Evolutionary conservation across 2,329 filamentous ascomycete genomes (phyloP), one percentile per base, ranked within the genome.

Genomic region (Parascedosporium putredinis): DNA sequence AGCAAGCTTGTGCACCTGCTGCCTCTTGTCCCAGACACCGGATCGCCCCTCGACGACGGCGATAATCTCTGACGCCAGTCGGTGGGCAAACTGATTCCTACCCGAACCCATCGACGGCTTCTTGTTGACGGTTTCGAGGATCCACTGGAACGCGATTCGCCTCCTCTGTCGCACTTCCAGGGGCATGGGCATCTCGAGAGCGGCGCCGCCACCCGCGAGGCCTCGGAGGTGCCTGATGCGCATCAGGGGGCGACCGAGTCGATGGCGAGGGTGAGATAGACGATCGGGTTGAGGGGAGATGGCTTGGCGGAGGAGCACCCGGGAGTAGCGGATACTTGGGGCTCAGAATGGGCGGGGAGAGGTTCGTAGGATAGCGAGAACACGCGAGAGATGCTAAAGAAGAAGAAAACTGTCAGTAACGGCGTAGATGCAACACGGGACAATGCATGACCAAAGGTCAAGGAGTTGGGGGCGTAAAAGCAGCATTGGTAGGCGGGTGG

Each of bases 201-300:
- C 79, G 31, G 80, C 77, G 66, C 93, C 93, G 71, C 93, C 93
- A 67, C 91, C 91, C 1, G 85, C 87, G 31, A 86, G 79, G 57
- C 88, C 89, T 60, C 81, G 81, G 58, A 88, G 78, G 53, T 78
- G 77, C 50, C 82, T 79, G 61, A 98, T 83, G 56, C 85, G 84
- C 60, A 98, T 73, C 14, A 98, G 76, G 93, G 93, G 1, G 90
- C 88, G 22, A 98, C 84, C 8, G 88, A 94, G 73, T 98, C 93
- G 60, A 98, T 83, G 27, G 90, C 89, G 27, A 94, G 76, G 10
- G 85, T 88, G 45, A 98, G 82, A 70, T 97, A 98, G 50, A 87
- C 78, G 50, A 94, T 76, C 1, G 93, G 93, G 66, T 96, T 87
- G 27, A 95, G 79, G 93, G 89, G 8, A 98, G 83, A 58, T 91